A percentile compares a stretch with the other conserved stretches of the same genome.
Evolutionary conservation across 2,329 filamentous ascomycete genomes (phyloP).

Genomic region (Ilyonectria destructans): DNA sequence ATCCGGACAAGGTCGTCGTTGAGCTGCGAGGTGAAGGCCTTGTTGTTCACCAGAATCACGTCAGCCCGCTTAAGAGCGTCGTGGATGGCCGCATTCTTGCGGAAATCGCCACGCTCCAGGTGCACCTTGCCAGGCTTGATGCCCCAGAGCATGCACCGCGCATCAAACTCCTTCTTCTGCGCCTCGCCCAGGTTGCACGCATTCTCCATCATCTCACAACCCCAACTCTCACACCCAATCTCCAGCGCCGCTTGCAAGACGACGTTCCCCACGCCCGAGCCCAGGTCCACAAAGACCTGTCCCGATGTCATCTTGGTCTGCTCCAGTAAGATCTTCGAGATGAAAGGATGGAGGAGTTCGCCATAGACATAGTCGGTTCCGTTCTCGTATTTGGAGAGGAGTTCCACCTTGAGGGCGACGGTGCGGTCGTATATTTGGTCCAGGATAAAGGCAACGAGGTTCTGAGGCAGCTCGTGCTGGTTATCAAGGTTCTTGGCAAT

Average conservation of each 20-base stretch:
- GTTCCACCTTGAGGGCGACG: slow-evolving; percentile 90
- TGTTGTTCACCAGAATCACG: slow-evolving; percentile 98
- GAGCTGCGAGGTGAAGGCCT: slow-evolving; percentile 90
- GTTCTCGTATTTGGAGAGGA: slow-evolving; percentile 87
- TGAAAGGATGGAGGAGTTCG: slow-evolving; percentile 89
- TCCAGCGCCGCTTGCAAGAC: slow-evolving; percentile 94
- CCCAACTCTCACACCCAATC: slow-evolving; percentile 94
- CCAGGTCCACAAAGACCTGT: slow-evolving; percentile 93
- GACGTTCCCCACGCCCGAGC: slow-evolving; percentile 96
- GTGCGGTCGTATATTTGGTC: slow-evolving; percentile 93
- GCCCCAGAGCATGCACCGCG: slow-evolving; percentile 93
- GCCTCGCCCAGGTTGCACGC: slow-evolving; percentile 86
- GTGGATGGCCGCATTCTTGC: slow-evolving; percentile 79
- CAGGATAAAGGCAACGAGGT: slow-evolving; percentile 85
- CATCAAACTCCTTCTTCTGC: slow-evolving; percentile 86
- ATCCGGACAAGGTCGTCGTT: slow-evolving; percentile 90
- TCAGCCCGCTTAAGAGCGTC: slow-evolving; percentile 87
- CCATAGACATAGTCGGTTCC: slow-evolving; percentile 96
- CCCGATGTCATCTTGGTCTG: slow-evolving; percentile 84
- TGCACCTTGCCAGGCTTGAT: slow-evolving; percentile 84
- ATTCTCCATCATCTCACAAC: slow-evolving; percentile 96
- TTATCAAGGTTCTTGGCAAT: slow-evolving; percentile 81
- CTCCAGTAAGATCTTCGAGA: slow-evolving; percentile 84
- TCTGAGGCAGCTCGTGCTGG: slow-evolving; percentile 79
- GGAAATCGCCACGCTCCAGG: slow-evolving; percentile 88